Conservation (phyloP, 768 basidiomycete species). For the Clitopilus hobsonii region DNA sequence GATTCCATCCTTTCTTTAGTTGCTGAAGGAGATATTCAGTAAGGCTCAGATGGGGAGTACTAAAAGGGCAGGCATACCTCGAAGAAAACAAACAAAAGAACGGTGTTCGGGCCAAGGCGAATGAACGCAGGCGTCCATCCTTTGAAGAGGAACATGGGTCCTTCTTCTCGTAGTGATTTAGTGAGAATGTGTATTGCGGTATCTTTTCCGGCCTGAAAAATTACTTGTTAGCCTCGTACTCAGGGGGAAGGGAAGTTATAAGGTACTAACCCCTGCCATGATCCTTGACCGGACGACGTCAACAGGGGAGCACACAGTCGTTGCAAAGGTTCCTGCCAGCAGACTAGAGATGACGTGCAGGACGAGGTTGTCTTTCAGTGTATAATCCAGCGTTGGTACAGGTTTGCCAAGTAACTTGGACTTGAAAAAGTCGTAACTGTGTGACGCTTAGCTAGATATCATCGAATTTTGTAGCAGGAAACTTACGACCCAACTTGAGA, state of each 20-base stretch:
- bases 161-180: conserved; percentile 66
- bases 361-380: conserved; percentile 59
- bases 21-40: conserved; percentile 37
- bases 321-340: conserved; percentile 71
- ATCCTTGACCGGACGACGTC: conserved; percentile 75
- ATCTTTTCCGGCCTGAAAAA: conserved; percentile 43
- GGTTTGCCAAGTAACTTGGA: conserved; percentile 43
- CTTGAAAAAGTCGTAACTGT: conserved; percentile 79
- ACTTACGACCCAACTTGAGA: conserved; percentile 86
- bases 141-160: conserved; percentile 75
- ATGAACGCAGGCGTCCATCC: conserved; percentile 90
- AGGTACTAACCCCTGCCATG: conserved; percentile 62
- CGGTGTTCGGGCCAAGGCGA: conserved; percentile 78
- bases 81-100: conserved; percentile 81
- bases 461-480: conserved; percentile 15
- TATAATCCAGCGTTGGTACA: conserved; percentile 52
- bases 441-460: background rate
- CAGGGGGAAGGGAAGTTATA: conserved; percentile 2
- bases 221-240: background rate
- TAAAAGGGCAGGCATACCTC: conserved; percentile 43
- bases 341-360: conserved; percentile 67
- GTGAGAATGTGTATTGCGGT: conserved; percentile 48
- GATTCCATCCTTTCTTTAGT: conserved; percentile 62
- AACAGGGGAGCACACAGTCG: conserved; percentile 75
- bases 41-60: background rate